A percentile compares a stretch with the other conserved stretches of the same genome.
Evolutionary conservation across 108 stramenopile species (phyloP).

Genomic region (Nannochloropsis gaditana): DNA sequence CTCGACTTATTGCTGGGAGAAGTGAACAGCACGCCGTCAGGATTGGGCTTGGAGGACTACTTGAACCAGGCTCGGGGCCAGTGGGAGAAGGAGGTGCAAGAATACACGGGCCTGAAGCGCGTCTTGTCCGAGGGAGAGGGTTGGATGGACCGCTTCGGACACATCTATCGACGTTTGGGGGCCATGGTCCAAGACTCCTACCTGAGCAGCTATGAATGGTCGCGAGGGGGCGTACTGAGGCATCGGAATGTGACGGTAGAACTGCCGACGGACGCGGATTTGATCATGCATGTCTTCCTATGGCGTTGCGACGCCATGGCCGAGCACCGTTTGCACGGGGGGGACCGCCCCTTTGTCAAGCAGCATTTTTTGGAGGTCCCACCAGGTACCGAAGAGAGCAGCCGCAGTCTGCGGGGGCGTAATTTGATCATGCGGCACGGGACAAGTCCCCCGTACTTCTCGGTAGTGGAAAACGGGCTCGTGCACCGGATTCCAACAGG

Average conservation of each 20-base stretch:
- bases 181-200: not conserved
- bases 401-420: not conserved
- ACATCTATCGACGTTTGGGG: not conserved
- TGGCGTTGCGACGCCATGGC: not conserved
- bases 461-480: not conserved
- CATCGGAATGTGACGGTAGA: not conserved
- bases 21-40: not conserved
- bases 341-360: not conserved
- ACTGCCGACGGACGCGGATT: not conserved
- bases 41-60: not conserved
- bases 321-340: not conserved
- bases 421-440: not conserved
- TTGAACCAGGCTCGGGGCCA: not conserved
- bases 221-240: not conserved
- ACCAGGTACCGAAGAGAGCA: not conserved
- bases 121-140: not conserved
- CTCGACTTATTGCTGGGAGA: not conserved
- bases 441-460: not conserved
- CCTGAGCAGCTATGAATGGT: not conserved
- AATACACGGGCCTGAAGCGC: not conserved
- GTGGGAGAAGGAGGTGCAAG: not conserved
- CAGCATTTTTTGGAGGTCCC: not conserved
- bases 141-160: not conserved
- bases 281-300: not conserved
- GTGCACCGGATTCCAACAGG: constrained; percentile 3